Evolutionary conservation across 1,284 basidiomycete genomes (phyloP), one percentile per base, ranked within the genome.

Genomic region (Melampsora larici-populina): DNA sequence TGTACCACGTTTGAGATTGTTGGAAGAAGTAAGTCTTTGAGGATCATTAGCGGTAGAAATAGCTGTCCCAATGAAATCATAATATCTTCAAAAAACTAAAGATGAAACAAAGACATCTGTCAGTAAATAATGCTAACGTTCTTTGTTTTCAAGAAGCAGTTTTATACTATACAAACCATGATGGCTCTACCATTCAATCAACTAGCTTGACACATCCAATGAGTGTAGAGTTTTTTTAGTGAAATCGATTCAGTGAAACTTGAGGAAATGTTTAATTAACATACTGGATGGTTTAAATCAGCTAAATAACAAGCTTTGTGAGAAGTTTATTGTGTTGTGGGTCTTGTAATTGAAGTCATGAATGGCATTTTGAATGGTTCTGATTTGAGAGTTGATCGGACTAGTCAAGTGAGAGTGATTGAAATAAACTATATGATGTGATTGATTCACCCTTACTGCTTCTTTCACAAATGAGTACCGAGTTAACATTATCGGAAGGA

Each of bases 161-260:
- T 2, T 64, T 46, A 58, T 33, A 18, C 21, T 24, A 33, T 63
- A 92, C 85, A 92, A 81, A 87, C 89, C 85, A 92, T 90, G 79
- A 92, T 90, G 83, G 93, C 90, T 63, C 90, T 87, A 65, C 88
- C 90, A 48, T 92, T 92, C 0, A 90, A 90, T 91, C 92, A 93
- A 62, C 40, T 43, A 31, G 78, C 49, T 65, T 79, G 51, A 46
- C 87, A 78, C 49, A 82, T 79, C 73, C 78, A 89, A 83, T 92
- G 90, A 1, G 90, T 87, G 81, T 93, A 93, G 79, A 89, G 87
- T 84, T 90, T 91, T 82, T 93, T 91, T 81, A 87, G 88, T 7
- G 88, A 85, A 77, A 90, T 92, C 73, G 92, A 85, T 79, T 87
- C 88, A n/a, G 84, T 84, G 81, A 91, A 92, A 0, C 90, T 87